Evolutionary conservation across 192 early-diverging fungal genomes (phyloP), one percentile per base, ranked within the genome.

Genomic region (Entophlyctis helioformis): DNA sequence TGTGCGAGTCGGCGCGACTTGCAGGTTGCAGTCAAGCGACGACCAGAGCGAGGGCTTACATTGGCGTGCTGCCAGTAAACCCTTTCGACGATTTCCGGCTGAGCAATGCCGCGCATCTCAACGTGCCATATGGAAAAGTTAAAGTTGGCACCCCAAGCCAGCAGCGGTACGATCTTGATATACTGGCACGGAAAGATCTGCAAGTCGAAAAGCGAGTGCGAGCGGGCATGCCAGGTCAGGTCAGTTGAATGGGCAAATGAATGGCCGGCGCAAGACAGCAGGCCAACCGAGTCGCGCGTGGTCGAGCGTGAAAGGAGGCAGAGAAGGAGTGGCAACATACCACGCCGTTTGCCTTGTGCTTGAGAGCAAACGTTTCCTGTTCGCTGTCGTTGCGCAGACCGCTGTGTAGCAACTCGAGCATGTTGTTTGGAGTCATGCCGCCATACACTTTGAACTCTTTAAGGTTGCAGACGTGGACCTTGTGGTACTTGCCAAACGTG

Each of bases 371-470:
- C 0, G 82, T 84, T 65, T 98, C 94, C 13, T 84, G 67, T 54
- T 93, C 82, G 53, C 60, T 73, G 48, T 78, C 74, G 46, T 78
- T 78, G 22, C 64, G 31, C 16, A 78, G 54, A 2, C 76, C 76
- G 31, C 63, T 39, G 39, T 76, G 72, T 18, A 95, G 67, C 6
- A 97, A 63, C 61, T 95, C 89, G 33, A 76, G 67, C 91, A 95
- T 89, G 53, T 87, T 83, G 42, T 83, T 72, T 22, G 78, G 72
- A 0, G 74, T 54, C 56, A 92, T 57, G 11, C 92, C 94, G 32
- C 89, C 94, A 62, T 66, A 90, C 3, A 98, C 82, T 63, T 87
- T 91, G 71, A 98, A 96, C 66, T 96, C 89, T 43, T 91, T 94
- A 21, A 98, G 61, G 56, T 98, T 98, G 62, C 91, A 96, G 36